A percentile compares a stretch with the other conserved stretches of the same genome.
Evolutionary conservation across 129 eudicot species (phyloP).

Genomic region (Saussurea involucrata): DNA sequence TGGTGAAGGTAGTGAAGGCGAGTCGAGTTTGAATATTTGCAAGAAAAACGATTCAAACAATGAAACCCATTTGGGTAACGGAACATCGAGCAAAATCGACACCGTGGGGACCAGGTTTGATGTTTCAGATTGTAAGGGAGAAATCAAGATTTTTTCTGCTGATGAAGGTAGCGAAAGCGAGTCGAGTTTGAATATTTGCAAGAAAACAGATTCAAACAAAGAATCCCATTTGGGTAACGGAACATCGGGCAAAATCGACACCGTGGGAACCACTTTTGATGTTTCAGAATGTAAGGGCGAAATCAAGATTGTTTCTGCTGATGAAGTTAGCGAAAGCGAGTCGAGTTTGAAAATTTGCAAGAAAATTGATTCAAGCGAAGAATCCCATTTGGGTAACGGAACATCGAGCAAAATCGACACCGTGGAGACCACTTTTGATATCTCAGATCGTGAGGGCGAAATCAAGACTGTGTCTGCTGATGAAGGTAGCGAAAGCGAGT

Average conservation of each 20-base stretch:
- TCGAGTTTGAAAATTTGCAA: background rate
- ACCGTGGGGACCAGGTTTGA: constrained; percentile 2
- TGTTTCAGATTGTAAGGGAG: constrained; percentile 8
- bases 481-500: background rate
- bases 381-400: too few relatives aligned
- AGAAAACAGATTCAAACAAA: background rate
- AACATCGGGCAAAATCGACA: background rate
- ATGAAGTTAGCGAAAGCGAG: background rate
- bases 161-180: background rate
- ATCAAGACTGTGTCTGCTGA: background rate
- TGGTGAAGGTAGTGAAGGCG: background rate
- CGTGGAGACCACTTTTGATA: constrained; percentile 26
- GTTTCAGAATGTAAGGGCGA: background rate
- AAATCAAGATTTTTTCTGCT: background rate
- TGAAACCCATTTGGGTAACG: background rate
- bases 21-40: background rate
- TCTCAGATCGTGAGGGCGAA: background rate
- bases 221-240: background rate
- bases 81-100: background rate
- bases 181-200: background rate
- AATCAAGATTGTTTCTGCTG: background rate
- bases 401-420: too few relatives aligned
- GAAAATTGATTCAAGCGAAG: too few relatives aligned
- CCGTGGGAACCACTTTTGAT: background rate
- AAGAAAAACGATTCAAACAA: background rate